A percentile compares a stretch with the other conserved stretches of the same genome.
Evolutionary conservation across 2,329 filamentous ascomycete genomes (phyloP).

Genomic region (Nemania sp.): DNA sequence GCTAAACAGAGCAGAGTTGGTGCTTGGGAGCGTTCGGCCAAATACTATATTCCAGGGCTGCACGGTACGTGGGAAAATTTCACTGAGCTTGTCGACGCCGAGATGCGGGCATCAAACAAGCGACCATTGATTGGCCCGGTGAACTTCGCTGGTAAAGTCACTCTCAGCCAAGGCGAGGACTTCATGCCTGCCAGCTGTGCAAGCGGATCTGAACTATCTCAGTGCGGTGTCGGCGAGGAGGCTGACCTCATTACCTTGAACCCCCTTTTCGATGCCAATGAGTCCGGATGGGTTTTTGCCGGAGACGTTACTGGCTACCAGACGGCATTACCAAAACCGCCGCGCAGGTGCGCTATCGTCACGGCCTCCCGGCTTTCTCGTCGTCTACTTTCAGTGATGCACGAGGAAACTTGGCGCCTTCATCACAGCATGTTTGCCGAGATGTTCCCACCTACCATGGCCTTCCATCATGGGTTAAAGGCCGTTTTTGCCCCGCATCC

Average conservation of each 20-base stretch:
- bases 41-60: slow-evolving; percentile 74
- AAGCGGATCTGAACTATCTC: slow-evolving; percentile 52
- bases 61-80: slow-evolving; percentile 78
- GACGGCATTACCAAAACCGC: slow-evolving; percentile 55
- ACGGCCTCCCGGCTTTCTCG: slow-evolving; percentile 71
- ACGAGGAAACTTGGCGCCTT: slow-evolving; percentile 70
- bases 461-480: slow-evolving; percentile 77
- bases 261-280: slow-evolving; percentile 72
- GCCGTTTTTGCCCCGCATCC: slow-evolving; percentile 82
- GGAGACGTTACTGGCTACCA: slow-evolving; percentile 74
- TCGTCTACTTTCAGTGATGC: slow-evolving; percentile 71
- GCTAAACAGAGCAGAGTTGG: slow-evolving; percentile 68
- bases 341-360: slow-evolving; percentile 72
- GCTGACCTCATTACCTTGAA: slow-evolving; percentile 80
- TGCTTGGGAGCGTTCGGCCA: slow-evolving; percentile 77
- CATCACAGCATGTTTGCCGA: slow-evolving; percentile 77
- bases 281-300: slow-evolving; percentile 74
- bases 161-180: slow-evolving; percentile 56
- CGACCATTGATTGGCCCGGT: slow-evolving; percentile 73
- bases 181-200: slow-evolving; percentile 61
- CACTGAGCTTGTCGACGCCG: slow-evolving; percentile 63
- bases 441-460: slow-evolving; percentile 74
- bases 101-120: slow-evolving; percentile 57
- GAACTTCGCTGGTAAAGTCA: slow-evolving; percentile 52
- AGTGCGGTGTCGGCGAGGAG: slow-evolving; percentile 71